Conservation (phyloP, 139 green algal genomes). For the Nannochloris sp. region DNA sequence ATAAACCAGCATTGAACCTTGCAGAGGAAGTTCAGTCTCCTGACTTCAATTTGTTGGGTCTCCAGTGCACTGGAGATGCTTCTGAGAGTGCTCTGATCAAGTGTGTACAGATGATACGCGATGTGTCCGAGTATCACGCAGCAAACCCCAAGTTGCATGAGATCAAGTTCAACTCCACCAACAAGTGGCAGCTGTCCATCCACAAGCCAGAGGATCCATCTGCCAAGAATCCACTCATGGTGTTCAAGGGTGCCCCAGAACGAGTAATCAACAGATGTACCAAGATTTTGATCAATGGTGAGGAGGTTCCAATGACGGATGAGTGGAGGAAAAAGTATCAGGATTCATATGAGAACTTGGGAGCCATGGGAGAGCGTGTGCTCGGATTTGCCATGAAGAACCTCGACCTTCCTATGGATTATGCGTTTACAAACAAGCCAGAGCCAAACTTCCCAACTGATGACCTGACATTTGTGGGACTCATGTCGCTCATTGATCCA, state of each 20-base stretch:
- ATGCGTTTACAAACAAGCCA: constrained; percentile 51
- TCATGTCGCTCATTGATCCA: constrained; percentile 82
- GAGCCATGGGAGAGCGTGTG: constrained; percentile 60
- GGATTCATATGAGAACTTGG: constrained; percentile 51
- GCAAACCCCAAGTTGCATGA: constrained; percentile 72
- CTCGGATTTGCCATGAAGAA: constrained; percentile 60
- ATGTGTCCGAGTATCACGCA: constrained; percentile 39
- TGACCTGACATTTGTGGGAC: constrained; percentile 59
- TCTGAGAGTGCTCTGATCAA: constrained; percentile 67
- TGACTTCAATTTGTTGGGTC: constrained; percentile 63
- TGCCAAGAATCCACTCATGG: constrained; percentile 40
- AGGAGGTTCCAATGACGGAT: constrained; percentile 36
- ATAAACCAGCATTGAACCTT: constrained; percentile 24
- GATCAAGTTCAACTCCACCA: constrained; percentile 78
- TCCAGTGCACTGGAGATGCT: constrained; percentile 56
- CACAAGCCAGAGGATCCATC: constrained; percentile 29
- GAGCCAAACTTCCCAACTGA: constrained; percentile 52
- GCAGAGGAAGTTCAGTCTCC: constrained; percentile 31
- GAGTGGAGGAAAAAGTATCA: constrained; percentile 21
- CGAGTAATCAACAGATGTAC: constrained; percentile 80
- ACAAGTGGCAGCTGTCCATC: constrained; percentile 82
- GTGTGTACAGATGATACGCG: constrained; percentile 49
- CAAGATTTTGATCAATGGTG: constrained; percentile 59
- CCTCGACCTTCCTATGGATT: constrained; percentile 33
- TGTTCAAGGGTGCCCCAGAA: constrained; percentile 94